Evolutionary conservation across 2,329 filamentous ascomycete genomes (phyloP).

Genomic region (Tolypocladium ovalisporum): DNA sequence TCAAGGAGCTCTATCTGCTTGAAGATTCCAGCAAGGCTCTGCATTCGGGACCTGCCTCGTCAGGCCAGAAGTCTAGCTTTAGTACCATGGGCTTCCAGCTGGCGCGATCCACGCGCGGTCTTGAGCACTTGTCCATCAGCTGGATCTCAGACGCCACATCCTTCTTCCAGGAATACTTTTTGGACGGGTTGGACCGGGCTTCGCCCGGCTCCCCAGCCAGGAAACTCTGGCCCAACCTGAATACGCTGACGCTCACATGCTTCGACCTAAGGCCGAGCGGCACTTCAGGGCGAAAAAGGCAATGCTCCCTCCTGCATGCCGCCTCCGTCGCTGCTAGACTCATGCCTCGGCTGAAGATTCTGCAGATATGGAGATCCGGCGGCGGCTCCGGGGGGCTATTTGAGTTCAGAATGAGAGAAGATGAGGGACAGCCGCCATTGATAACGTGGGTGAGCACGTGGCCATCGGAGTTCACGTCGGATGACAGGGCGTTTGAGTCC

Average conservation of each 20-base stretch:
- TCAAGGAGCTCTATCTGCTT: not conserved
- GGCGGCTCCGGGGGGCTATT: not conserved
- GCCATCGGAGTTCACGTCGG: not conserved
- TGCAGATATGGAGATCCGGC: not conserved
- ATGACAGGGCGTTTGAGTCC: not conserved
- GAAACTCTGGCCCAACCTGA: not conserved
- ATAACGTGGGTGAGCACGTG: not conserved
- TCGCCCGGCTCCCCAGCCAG: not conserved
- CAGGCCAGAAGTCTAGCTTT: not conserved
- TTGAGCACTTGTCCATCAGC: not conserved
- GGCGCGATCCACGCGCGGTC: not conserved
- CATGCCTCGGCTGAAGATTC: not conserved
- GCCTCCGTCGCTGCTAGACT: not conserved
- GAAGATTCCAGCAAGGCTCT: not conserved
- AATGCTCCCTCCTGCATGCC: not conserved
- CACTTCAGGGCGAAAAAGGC: not conserved
- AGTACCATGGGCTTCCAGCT: not conserved
- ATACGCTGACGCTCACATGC: not conserved
- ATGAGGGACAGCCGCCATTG: not conserved
- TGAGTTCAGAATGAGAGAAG: not conserved
- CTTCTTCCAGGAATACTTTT: not conserved
- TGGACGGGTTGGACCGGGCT: not conserved
- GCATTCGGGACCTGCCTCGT: not conserved
- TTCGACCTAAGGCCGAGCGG: not conserved
- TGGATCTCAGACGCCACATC: not conserved